A percentile compares a stretch with the other conserved stretches of the same genome.
These are phyloP conservation scores for Tetracladium marchalianum DNA, from an alignment of 495 filamentous ascomycete genomes.

Conservation along the genomic window DNA sequence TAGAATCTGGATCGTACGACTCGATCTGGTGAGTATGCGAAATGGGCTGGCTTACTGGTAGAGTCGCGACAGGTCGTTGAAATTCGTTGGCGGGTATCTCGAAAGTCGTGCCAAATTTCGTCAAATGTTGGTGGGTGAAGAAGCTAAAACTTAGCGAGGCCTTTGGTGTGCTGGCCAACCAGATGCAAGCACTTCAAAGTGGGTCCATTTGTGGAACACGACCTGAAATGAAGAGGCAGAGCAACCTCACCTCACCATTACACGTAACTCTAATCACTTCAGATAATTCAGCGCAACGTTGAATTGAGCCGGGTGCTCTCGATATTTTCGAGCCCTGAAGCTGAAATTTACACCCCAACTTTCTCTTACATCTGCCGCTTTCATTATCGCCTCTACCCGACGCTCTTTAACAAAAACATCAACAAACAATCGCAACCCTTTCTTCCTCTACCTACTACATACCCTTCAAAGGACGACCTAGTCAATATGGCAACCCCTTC, in stretches of 20 bases:
- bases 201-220: background rate
- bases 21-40: background rate
- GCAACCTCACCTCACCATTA: background rate
- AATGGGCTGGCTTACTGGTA: constrained; percentile 9
- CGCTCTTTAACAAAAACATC: no score
- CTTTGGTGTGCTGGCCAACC: no score
- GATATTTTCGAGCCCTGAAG: no score
- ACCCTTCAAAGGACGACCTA: no score
- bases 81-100: background rate
- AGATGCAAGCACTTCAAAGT: background rate
- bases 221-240: background rate
- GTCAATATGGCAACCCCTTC: constrained; percentile 7
- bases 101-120: background rate
- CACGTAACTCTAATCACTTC: no score
- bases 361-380: no score
- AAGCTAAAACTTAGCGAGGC: background rate
- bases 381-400: no score
- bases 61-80: constrained; percentile 18
- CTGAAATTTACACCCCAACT: no score
- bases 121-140: constrained; percentile 2
- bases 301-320: no score
- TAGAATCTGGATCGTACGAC: background rate
- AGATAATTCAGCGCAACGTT: no score
- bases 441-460: no score
- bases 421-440: no score